Percentiles rank a stretch among this genome's conserved stretches.
Conservation (phyloP, 2,329 filamentous ascomycete genomes). For the Conoideocrella luteorostrata region DNA sequence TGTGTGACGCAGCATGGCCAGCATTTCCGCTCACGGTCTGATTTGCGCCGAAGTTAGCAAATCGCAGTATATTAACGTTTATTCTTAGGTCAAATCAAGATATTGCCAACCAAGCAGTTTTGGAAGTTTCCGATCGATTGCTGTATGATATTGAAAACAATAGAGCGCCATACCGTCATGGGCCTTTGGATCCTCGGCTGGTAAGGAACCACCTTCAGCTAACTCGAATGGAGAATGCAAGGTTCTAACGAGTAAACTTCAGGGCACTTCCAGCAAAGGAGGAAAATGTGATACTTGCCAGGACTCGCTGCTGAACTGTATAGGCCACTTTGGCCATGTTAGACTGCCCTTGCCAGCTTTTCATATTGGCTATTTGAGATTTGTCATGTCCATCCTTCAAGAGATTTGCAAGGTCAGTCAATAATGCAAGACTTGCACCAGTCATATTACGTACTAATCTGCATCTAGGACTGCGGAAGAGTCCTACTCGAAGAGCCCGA, state of each 20-base stretch:
- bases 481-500: conserved; percentile 79
- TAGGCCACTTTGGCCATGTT: conserved; percentile 93
- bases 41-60: background rate
- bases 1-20: conserved; percentile 21
- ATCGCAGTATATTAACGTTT: background rate
- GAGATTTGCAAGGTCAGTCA: conserved; percentile 77
- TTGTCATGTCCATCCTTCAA: conserved; percentile 85
- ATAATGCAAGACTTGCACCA: no score
- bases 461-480: conserved; percentile 57
- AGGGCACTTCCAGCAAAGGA: conserved; percentile 80
- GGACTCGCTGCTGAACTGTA: conserved; percentile 74
- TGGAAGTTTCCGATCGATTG: conserved; percentile 89
- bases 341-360: conserved; percentile 86
- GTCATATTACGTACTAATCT: conserved; percentile 32
- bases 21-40: background rate
- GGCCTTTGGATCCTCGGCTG: conserved; percentile 80
- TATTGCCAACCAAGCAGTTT: conserved; percentile 89
- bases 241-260: background rate
- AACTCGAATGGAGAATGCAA: conserved; percentile 1
- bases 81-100: conserved; percentile 83
- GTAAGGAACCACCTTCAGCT: conserved; percentile 25
- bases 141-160: conserved; percentile 85
- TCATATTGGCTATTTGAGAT: conserved; percentile 92
- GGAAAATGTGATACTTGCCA: conserved; percentile 78
- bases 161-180: conserved; percentile 70